Percentiles rank a stretch among this genome's conserved stretches.
phyloP scores from a whole-genome alignment of 331 rosid genomes.

The Arachis monticola region DNA sequence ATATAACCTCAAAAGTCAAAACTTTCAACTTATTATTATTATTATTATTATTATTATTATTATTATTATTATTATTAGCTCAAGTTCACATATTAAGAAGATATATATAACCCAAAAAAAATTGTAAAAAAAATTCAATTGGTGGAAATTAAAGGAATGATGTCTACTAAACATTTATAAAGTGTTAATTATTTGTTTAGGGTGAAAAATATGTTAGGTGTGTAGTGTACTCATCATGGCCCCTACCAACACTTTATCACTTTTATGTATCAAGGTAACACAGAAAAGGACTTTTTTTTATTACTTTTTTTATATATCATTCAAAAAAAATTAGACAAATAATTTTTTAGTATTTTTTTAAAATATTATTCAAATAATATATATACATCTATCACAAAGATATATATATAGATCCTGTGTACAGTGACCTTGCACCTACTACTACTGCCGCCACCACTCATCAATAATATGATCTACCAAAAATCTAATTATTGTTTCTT shows the following conservation, averaged over 20 bases:
- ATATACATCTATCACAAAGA: background rate
- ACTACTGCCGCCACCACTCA: background rate
- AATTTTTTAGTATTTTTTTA: no score
- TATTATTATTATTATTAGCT: background rate
- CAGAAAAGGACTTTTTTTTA: background rate
- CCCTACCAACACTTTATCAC: background rate
- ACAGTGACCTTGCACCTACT: slow-evolving; percentile 3
- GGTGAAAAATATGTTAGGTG: background rate
- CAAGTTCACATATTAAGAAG: no score
- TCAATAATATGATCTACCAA: background rate
- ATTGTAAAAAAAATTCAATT: no score
- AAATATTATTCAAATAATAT: no score
- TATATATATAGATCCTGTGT: background rate
- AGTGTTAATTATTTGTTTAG: no score
- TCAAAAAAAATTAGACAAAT: no score
- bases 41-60: no score
- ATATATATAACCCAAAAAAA: no score
- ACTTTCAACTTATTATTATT: background rate
- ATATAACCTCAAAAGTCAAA: background rate
- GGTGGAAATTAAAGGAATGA: no score
- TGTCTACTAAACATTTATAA: no score
- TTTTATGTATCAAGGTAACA: background rate
- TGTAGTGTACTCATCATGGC: no score
- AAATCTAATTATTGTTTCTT: background rate
- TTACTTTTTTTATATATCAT: no score